Percentiles rank a stretch among this genome's conserved stretches.
phyloP scores from a whole-genome alignment of 176 grass and related monocot species.

The Melocanna baccifera region DNA sequence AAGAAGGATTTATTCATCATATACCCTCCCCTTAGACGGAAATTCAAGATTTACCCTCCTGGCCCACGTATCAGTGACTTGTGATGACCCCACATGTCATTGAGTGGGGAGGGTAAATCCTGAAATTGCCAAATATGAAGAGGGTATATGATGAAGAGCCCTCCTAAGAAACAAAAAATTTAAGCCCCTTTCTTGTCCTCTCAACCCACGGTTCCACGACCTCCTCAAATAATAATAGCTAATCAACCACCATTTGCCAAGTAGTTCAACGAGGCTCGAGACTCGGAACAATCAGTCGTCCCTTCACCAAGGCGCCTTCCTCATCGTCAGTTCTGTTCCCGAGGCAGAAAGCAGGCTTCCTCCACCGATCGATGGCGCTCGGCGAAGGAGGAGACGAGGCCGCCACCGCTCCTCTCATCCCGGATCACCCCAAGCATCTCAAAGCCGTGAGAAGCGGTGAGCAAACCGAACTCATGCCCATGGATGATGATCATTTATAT shows the following conservation, averaged over 20 bases:
- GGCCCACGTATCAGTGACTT: too few species aligned
- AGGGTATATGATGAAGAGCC: too few species aligned
- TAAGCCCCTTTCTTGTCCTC: neutral
- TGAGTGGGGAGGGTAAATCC: too few species aligned
- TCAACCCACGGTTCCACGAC: neutral
- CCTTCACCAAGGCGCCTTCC: neutral
- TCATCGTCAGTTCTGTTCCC: neutral
- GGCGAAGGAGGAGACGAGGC: conserved; percentile 23
- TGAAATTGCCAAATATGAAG: too few species aligned
- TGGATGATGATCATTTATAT: neutral
- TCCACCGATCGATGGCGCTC: conserved; percentile 31
- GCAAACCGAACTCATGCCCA: neutral
- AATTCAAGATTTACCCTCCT: too few species aligned
- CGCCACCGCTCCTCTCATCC: conserved; percentile 37
- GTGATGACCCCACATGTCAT: too few species aligned
- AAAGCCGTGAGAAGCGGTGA: conserved; percentile 36
- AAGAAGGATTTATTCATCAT: too few species aligned
- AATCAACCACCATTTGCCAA: neutral
- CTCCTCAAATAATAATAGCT: neutral
- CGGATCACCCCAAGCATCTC: conserved; percentile 16
- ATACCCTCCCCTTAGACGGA: too few species aligned
- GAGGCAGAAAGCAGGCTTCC: neutral
- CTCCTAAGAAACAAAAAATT: too few species aligned
- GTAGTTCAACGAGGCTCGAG: neutral
- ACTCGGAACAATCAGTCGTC: neutral